Evolutionary conservation across 2,329 filamentous ascomycete species (phyloP).

Genomic region (Penicillium rolfsii): DNA sequence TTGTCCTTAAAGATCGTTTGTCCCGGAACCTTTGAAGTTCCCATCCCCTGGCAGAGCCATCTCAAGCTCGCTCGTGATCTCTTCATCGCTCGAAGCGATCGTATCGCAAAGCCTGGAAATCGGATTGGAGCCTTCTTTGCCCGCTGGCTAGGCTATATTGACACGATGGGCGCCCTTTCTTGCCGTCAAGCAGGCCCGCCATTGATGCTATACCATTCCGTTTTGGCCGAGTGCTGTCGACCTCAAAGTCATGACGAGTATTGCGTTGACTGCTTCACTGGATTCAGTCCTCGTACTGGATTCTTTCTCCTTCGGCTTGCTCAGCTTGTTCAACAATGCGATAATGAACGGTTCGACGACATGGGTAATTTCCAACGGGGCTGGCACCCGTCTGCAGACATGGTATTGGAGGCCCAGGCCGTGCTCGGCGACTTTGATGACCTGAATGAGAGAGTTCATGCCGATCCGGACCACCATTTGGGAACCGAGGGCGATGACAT

Average conservation of each 20-base stretch:
- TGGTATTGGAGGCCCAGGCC: conserved; percentile 60
- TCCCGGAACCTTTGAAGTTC: conserved; percentile 77
- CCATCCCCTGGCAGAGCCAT: conserved; percentile 79
- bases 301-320: conserved; percentile 72
- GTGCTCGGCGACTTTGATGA: conserved; percentile 66
- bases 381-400: conserved; percentile 62
- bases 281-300: conserved; percentile 73
- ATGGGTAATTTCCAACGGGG: conserved; percentile 53
- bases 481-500: conserved; percentile 51
- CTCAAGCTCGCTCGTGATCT: conserved; percentile 75
- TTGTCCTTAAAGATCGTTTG: conserved; percentile 82
- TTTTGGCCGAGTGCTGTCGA: conserved; percentile 52
- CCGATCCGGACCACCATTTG: conserved; percentile 45
- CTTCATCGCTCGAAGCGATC: conserved; percentile 68
- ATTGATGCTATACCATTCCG: conserved; percentile 55
- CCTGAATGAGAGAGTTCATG: conserved; percentile 50
- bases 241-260: conserved; percentile 63
- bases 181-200: conserved; percentile 61
- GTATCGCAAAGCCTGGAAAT: conserved; percentile 56
- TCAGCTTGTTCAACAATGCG: conserved; percentile 69
- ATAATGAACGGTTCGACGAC: conserved; percentile 65
- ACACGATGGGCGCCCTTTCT: conserved; percentile 73
- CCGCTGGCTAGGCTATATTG: conserved; percentile 83
- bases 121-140: conserved; percentile 73
- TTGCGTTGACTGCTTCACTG: conserved; percentile 78